phyloP scores from a whole-genome alignment of 306 rosid species.

The Castanea sativa region DNA sequence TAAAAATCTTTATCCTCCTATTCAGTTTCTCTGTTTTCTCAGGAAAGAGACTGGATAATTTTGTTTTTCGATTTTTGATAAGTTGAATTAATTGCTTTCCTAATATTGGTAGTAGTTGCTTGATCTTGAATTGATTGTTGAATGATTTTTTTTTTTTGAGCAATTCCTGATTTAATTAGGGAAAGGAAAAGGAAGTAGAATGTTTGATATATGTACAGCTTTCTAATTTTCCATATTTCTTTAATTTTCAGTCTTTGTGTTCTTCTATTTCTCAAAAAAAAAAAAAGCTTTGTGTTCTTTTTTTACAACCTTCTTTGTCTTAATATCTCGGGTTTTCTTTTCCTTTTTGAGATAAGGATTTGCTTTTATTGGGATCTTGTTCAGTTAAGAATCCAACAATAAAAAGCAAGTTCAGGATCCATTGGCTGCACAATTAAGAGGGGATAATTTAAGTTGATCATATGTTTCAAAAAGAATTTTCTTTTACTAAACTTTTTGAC shows the following conservation, averaged over 20 bases:
- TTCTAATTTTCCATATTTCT: neutral
- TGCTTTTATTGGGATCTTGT: neutral
- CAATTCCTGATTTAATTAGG: neutral
- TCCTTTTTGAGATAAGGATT: neutral
- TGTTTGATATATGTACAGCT: too few relatives aligned
- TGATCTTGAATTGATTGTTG: slow-evolving; percentile 17
- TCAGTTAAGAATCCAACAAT: neutral
- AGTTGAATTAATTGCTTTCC: neutral
- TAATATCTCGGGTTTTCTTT: neutral
- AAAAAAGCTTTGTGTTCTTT: neutral
- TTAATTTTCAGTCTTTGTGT: neutral
- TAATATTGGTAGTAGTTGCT: neutral
- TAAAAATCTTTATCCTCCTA: neutral
- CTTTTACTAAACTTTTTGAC: too few relatives aligned
- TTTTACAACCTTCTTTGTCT: neutral
- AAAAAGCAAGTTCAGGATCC: too few relatives aligned
- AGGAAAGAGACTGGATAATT: neutral
- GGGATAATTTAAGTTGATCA: too few relatives aligned
- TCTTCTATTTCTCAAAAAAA: neutral
- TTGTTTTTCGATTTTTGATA: neutral
- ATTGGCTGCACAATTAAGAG: too few relatives aligned
- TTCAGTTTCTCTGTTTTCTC: neutral
- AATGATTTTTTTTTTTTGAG: neutral
- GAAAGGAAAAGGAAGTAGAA: neutral
- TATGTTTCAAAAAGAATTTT: too few relatives aligned